Evolutionary conservation across 2,329 filamentous ascomycete genomes (phyloP), one percentile per base, ranked within the genome.

Genomic region (Aspergillus sp.): DNA sequence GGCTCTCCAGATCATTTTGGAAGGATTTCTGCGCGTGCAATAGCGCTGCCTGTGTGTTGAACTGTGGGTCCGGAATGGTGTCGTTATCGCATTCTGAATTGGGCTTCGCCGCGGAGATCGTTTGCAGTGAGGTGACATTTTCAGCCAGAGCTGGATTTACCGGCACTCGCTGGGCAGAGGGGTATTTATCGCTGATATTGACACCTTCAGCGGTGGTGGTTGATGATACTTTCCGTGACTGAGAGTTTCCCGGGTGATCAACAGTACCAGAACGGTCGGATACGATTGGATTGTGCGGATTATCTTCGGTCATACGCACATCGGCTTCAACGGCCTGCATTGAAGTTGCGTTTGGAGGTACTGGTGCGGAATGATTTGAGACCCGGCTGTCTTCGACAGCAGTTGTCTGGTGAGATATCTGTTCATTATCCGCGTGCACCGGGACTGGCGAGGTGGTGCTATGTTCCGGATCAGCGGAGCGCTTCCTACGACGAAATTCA

Each of bases 31-130:
- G 77, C 6, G 77, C 77, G 41, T 73, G 71, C 2, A 72, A 59
- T 23, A 78, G 61, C 15, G 77, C 77, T 23, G 74, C 75, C 58
- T 79, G 77, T 0, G 77, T 79, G 0, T 77, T 78, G 25, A 78
- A 66, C 11, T 75, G 69, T 5, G 68, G 64, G 36, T 77, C 75
- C 5, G 66, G 65, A 49, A 67, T 71, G 21, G 60, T 66, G 30
- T 70, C 65, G 6, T 62, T 61, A 13, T 63, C 62, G 30, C 64
- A 36, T 10, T 65, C 67, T 3, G 66, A 57, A 47, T 65, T 59
- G 30, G 54, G 65, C 53, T 72, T 73, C 8, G 68, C 70, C 36
- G 74, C 61, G 17, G 71, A 69, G 5, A 77, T 78, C 7, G 77
- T 78, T 57, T 77, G 70, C 42, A 78, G 69, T 5, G 77, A 80